Conservation (phyloP, 495 filamentous ascomycete species). For the Neurospora terricola region DNA sequence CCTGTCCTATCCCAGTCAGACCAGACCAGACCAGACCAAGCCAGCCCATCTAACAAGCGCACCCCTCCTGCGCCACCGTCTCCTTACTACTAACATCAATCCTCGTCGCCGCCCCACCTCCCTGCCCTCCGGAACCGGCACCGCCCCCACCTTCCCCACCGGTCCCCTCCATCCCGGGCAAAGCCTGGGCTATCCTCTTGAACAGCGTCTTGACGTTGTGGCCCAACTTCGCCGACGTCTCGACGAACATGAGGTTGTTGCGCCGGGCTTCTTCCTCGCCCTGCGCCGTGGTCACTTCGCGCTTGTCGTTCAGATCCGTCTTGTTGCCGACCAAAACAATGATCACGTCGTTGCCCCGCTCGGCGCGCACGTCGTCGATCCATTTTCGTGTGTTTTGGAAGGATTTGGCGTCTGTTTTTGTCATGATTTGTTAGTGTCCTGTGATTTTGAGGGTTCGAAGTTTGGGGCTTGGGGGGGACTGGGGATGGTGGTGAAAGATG, state of each 20-base stretch:
- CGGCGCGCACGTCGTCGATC: slow-evolving; percentile 96
- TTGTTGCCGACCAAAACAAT: slow-evolving; percentile 98
- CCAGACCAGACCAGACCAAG: no score
- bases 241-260: slow-evolving; percentile 94
- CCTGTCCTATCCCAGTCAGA: no score
- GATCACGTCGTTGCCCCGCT: slow-evolving; percentile 95
- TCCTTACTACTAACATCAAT: slow-evolving; percentile 90
- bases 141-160: slow-evolving; percentile 27
- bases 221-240: slow-evolving; percentile 95
- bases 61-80: slow-evolving; percentile 62
- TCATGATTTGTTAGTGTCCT: slow-evolving; percentile 8
- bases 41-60: slow-evolving; percentile 52
- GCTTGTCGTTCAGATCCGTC: slow-evolving; percentile 95
- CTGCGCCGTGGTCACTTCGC: slow-evolving; percentile 87
- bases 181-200: slow-evolving; percentile 90
- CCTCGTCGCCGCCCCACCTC: slow-evolving; percentile 34
- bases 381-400: slow-evolving; percentile 98
- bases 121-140: background rate
- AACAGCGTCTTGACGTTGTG: slow-evolving; percentile 98
- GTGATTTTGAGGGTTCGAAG: no score
- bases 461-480: no score
- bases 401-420: slow-evolving; percentile 60
- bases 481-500: no score
- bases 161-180: slow-evolving; percentile 93
- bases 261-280: slow-evolving; percentile 98